Percentiles rank a stretch among this genome's conserved stretches.
phyloP scores from a whole-genome alignment of 2,329 filamentous ascomycete species.

The Botryotinia calthae region DNA sequence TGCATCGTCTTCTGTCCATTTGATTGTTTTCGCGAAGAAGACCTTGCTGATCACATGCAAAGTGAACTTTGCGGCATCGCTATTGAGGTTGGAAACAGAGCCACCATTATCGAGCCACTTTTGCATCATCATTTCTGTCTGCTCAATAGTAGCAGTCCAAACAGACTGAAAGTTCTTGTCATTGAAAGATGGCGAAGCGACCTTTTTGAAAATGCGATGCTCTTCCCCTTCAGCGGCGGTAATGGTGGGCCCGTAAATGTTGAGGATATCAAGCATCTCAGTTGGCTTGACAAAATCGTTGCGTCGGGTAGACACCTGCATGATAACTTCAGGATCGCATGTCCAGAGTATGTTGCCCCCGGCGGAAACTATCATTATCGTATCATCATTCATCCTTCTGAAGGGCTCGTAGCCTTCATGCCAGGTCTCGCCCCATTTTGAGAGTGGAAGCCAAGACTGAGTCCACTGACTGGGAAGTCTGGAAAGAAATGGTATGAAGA shows the following conservation, averaged over 20 bases:
- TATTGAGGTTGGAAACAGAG: not conserved
- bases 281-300: constrained; percentile 3
- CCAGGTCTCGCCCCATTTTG: not conserved
- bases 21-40: not conserved
- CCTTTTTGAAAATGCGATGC: not conserved
- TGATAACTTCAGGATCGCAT: constrained; percentile 10
- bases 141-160: not conserved
- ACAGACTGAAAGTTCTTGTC: not conserved
- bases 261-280: constrained; percentile 9
- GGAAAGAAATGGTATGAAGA: constrained; percentile 1
- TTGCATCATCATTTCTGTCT: not conserved
- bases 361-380: constrained; percentile 4
- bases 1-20: not conserved
- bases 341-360: constrained; percentile 9
- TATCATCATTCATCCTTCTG: not conserved
- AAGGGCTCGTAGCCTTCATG: constrained; percentile 14
- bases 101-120: not conserved
- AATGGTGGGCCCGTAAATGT: constrained; percentile 12
- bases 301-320: constrained; percentile 5
- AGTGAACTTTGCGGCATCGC: not conserved
- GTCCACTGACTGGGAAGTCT: not conserved
- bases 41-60: not conserved
- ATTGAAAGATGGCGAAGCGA: constrained; percentile 13
- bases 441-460: constrained; percentile 4
- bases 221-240: constrained; percentile 10